Base-by-base conservation (phyloP, 805 yeast species). In the Candida boidinii region DNA sequence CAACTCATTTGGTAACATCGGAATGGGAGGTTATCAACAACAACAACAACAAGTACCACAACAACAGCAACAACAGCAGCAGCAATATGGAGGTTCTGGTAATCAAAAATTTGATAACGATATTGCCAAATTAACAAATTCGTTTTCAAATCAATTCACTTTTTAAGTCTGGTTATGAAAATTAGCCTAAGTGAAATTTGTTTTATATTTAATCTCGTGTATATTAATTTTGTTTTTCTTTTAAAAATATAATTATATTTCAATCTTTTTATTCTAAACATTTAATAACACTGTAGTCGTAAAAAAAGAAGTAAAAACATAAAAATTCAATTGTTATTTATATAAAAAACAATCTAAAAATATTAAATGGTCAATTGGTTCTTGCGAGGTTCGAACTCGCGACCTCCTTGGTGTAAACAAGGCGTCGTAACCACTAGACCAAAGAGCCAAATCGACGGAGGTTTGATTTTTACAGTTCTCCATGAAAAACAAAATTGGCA, bases 361-460 rank as follows among this genome's bases (percentile, higher is more conserved):
- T 43, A 42, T 33, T 34, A 36, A 34, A n/a, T n/a, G n/a, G n/a
- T 22, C 3, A 16, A 33, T 32, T 54, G 53, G 59, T 54, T 53
- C 52, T 43, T 51, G 54, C 59, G 59, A 54, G 59, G 59, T 46
- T 54, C 53, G 59, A 54, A 54, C 59, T 54, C 59, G 59, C 55
- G 59, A 49, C 58, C 59, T 54, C 51, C 57, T 55, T 55, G 54
- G 59, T 54, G 59, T 54, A 53, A 54, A 52, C 54, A 55, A 53
- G 57, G 51, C 59, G 56, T 54, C 59, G 57, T 54, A 53, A 54
- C 59, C 59, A 53, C 59, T 54, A 52, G 59, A 54, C 59, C 58
- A 54, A 51, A 48, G n/a, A n/a, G n/a, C n/a, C n/a, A n/a, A n/a
- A n/a, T n/a, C n/a, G n/a, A n/a, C n/a, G n/a, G n/a, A n/a, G n/a